Evolutionary conservation across 345 rosid species (phyloP).

Genomic region (Erucastrum elatum): DNA sequence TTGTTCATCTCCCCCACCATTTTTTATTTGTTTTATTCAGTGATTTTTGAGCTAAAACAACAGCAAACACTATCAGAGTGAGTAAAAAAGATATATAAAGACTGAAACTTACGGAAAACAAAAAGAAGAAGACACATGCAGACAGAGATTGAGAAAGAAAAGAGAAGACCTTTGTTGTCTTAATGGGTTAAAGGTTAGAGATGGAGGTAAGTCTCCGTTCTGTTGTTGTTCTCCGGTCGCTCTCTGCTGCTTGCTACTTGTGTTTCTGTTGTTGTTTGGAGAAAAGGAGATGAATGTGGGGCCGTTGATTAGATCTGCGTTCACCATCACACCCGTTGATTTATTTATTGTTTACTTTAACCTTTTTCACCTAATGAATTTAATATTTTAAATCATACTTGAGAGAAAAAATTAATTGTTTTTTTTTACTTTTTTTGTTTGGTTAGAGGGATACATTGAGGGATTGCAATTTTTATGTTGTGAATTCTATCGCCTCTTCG

Average conservation of each 20-base stretch:
- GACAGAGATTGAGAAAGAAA: background rate
- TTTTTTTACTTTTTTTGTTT: background rate
- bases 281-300: constrained; percentile 46
- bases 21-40: background rate
- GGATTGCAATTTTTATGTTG: background rate
- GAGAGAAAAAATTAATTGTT: background rate
- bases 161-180: background rate
- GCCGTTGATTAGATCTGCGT: constrained; percentile 60
- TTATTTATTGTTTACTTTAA: constrained; percentile 14
- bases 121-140: background rate
- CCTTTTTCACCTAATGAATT: background rate
- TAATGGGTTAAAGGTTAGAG: constrained; percentile 21
- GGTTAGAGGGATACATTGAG: background rate
- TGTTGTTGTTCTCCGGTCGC: constrained; percentile 32
- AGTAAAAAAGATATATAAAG: background rate
- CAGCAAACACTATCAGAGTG: constrained; percentile 18
- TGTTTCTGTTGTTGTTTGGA: constrained; percentile 44
- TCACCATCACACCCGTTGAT: constrained; percentile 71
- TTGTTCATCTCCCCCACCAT: constrained; percentile 55
- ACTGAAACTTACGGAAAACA: constrained; percentile 10
- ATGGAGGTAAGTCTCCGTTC: constrained; percentile 49
- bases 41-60: constrained; percentile 19
- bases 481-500: constrained; percentile 1
- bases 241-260: constrained; percentile 20
- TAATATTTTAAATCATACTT: background rate